phyloP scores from a whole-genome alignment of 2,329 filamentous ascomycete species.

The Neurospora crassa region DNA sequence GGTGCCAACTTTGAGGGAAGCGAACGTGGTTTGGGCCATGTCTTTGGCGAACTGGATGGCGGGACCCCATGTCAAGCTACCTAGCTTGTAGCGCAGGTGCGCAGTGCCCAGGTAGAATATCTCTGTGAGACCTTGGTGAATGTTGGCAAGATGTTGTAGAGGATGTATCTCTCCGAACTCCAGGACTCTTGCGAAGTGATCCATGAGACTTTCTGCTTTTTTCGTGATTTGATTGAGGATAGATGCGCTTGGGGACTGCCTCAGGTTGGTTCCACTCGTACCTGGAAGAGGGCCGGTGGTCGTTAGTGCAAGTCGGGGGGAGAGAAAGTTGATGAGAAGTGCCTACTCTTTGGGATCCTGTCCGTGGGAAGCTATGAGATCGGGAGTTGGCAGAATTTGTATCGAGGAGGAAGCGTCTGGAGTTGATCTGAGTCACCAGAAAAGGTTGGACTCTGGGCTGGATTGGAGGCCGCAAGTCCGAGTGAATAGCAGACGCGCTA shows the following conservation, averaged over 20 bases:
- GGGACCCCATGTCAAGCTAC: constrained; percentile 37
- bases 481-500: background rate
- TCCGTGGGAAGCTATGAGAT: background rate
- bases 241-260: background rate
- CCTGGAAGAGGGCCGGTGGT: background rate
- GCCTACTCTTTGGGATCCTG: background rate
- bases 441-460: background rate
- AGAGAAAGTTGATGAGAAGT: background rate
- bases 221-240: background rate
- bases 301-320: background rate
- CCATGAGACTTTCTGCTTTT: background rate
- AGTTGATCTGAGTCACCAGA: background rate
- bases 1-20: constrained; percentile 37
- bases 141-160: background rate
- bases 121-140: background rate
- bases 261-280: background rate
- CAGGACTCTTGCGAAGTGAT: background rate
- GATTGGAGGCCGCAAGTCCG: background rate
- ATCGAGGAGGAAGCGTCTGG: background rate
- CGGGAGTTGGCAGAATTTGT: background rate
- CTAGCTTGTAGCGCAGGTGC: constrained; percentile 31
- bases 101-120: constrained; percentile 28
- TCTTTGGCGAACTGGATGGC: constrained; percentile 36
- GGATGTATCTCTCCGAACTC: background rate
- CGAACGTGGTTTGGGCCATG: constrained; percentile 34